Evolutionary conservation across 179 eudicot genomes (phyloP), one percentile per base, ranked within the genome.

Genomic region (Nepenthes alata): DNA sequence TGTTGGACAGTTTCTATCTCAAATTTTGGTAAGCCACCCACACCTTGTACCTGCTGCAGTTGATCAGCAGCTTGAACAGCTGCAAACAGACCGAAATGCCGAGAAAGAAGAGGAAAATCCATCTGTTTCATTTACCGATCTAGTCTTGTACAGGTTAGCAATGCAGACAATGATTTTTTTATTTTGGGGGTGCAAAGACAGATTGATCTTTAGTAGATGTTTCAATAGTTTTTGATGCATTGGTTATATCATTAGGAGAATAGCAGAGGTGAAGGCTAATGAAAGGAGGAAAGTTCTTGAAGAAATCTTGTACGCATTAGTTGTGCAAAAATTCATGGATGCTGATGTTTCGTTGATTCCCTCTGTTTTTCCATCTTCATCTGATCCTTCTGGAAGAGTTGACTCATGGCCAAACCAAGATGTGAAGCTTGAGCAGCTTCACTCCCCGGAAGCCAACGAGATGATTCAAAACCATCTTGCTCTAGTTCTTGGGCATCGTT

Each of bases 21-120:
- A 89, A 66, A 89, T 93, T 16, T 67, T 93, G 58, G 70, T 59
- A 2, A 93, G 87, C 69, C 98, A 93, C 71, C 98, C 98, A 1
- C 98, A 93, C 70, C 88, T 93, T 59, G 75, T 93, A 51, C 95
- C 95, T 61, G 95, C 96, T 71, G 98, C 98, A 11, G 95, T 81
- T 47, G 98, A 93, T 34, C 90, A 89, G 75, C 98, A 93, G 76
- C 98, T 93, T 67, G 96, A 86, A 64, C 95, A 81, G 78, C 87
- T 93, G 69, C 84, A 81, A 72, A 89, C 77, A 47, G 95, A 86
- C 58, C 81, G 79, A 44, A 95, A 93, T 64, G 74, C 88, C 0
- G 90, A 83, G 59, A 73, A 86, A 76, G 74, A 81, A 70, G 79
- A 77, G 61, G 96, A 86, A 53, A 89, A 82, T 53, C 73, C 85